Conservation (phyloP, 345 rosid species). For the Populus nigra region DNA sequence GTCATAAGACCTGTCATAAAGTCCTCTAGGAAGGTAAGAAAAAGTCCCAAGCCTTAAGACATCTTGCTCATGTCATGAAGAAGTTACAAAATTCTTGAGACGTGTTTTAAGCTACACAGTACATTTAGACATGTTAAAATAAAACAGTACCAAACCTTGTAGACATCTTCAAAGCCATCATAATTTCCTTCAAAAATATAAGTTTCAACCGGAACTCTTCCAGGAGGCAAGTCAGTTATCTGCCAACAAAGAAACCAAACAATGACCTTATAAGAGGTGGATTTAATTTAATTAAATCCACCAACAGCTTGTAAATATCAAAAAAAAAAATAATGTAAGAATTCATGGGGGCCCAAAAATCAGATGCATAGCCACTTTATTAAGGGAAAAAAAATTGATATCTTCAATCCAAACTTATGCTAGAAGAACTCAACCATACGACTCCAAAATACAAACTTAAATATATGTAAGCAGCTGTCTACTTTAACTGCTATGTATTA, state of each 20-base stretch:
- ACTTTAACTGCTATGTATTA: too few species aligned
- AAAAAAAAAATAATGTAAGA: neutral
- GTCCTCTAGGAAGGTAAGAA: too few species aligned
- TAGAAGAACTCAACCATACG: neutral
- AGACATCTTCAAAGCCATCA: constrained; percentile 57
- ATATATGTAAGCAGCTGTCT: too few species aligned
- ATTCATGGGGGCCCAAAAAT: neutral
- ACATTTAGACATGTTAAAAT: neutral
- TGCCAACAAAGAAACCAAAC: constrained; percentile 29
- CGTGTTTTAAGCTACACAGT: neutral
- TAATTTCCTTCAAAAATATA: constrained; percentile 57
- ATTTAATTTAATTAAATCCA: neutral
- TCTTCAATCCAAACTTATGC: neutral
- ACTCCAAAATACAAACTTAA: neutral
- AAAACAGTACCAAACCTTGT: constrained; percentile 46
- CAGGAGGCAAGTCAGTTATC: constrained; percentile 94
- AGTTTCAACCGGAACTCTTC: constrained; percentile 88
- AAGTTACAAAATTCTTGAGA: neutral
- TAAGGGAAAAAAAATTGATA: neutral
- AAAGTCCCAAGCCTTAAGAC: too few species aligned
- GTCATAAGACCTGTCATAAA: too few species aligned
- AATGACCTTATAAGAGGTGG: neutral
- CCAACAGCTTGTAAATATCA: neutral
- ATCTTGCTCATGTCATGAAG: neutral
- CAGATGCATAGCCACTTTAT: neutral